A percentile compares a stretch with the other conserved stretches of the same genome.
phyloP scores from a whole-genome alignment of 768 basidiomycete species.

The Chalciporus sphaerocephalus region DNA sequence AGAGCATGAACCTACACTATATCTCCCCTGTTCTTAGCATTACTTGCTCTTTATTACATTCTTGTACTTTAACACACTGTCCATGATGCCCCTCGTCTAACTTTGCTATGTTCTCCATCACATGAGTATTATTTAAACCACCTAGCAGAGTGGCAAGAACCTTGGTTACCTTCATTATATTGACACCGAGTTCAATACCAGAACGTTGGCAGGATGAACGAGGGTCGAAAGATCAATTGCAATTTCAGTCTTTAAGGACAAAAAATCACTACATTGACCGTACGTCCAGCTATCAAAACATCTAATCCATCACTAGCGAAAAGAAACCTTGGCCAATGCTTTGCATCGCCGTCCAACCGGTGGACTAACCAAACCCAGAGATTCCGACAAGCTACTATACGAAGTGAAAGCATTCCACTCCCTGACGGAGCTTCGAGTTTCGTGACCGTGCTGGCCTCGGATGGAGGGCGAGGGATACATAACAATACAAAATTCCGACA shows the following conservation, averaged over 20 bases:
- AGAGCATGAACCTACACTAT: conserved; percentile 24
- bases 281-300: conserved; percentile 16
- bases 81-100: neutral
- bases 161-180: no score
- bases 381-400: conserved; percentile 15
- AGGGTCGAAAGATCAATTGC: conserved; percentile 7
- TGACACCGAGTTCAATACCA: no score
- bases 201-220: no score
- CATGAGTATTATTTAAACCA: no score
- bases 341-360: conserved; percentile 19
- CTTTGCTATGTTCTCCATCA: no score
- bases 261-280: conserved; percentile 11
- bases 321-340: conserved; percentile 10
- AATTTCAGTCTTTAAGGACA: conserved; percentile 6
- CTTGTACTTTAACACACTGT: conserved; percentile 20
- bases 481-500: conserved; percentile 33
- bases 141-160: no score
- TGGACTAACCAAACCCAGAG: conserved; percentile 10
- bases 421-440: conserved; percentile 55
- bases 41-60: conserved; percentile 18
- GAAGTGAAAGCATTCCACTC: conserved; percentile 18
- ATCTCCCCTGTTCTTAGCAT: conserved; percentile 15
- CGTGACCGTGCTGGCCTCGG: conserved; percentile 32
- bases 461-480: conserved; percentile 18
- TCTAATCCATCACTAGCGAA: conserved; percentile 11